Evolutionary conservation across 257 asterid species (phyloP), one percentile per base, ranked within the genome.

Genomic region (Solanum chilense): DNA sequence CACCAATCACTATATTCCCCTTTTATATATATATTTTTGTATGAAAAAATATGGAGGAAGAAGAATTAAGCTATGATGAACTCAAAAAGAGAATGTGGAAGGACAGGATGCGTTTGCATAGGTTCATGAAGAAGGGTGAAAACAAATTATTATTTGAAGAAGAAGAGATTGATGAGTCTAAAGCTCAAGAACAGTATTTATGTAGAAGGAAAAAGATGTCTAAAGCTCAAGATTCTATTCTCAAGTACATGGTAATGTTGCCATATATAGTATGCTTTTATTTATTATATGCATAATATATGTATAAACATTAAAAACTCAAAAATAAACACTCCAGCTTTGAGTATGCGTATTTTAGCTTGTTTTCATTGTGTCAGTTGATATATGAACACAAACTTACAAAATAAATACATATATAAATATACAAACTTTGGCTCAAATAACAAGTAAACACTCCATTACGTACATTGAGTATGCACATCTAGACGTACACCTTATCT

Each of bases 41-140:
- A 68, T 14, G 39, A 27, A 0, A 68, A 27, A 68, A 39, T 11
- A 13, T 37, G 29, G 93, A 90, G 1, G 81, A 74, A 21, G 94
- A 90, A 6, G 82, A 74, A 21, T n/a, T 21, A 6, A 75, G 12
- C 56, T 75, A 75, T 2, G 93, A 91, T 27, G 95, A 91, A 85
- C 71, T 91, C 86, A 93, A 91, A 74, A 91, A 75, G 44, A 69
- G 94, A 71, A 91, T 92, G 93, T 89, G 94, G 95, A 92, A 89
- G 90, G 95, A 92, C 52, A 90, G 91, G 1, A 90, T 91, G 70
- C 85, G 86, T 87, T 91, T 91, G 81, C 88, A 90, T 75, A 88
- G 91, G 87, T 88, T 92, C 86, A 92, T 90, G 80, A 92, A 90
- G 82, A 88, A 71, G 15, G 89, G 90, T 64, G 90, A 87, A 11